phyloP scores from a whole-genome alignment of 495 filamentous ascomycete genomes.

The Penicillium mononematosum region DNA sequence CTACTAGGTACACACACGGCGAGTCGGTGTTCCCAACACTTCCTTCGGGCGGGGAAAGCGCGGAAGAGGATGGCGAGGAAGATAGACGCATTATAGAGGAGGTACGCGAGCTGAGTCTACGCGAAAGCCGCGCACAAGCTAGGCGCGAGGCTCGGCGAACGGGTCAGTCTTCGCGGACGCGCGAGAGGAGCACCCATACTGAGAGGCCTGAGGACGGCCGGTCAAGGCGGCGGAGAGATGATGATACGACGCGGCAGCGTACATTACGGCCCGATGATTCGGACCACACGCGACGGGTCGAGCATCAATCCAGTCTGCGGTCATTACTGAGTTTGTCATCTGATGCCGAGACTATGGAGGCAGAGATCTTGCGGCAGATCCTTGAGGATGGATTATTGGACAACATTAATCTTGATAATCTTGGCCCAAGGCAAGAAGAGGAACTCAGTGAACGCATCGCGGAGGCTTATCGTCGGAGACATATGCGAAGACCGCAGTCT shows the following conservation, averaged over 20 bases:
- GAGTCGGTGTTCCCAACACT: conserved; percentile 58
- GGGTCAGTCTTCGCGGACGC: conserved; percentile 23
- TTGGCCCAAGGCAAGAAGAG: conserved; percentile 74
- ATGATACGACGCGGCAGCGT: conserved; percentile 39
- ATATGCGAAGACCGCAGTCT: conserved; percentile 44
- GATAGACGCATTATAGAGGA: conserved; percentile 69
- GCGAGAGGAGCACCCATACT: conserved; percentile 24
- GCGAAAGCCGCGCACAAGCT: conserved; percentile 50
- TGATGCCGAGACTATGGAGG: conserved; percentile 78
- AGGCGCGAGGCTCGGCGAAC: conserved; percentile 35
- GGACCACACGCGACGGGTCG: conserved; percentile 55
- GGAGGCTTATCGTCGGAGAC: conserved; percentile 75
- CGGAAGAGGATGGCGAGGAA: conserved; percentile 52
- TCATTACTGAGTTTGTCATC: conserved; percentile 71
- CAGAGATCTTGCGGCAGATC: conserved; percentile 86
- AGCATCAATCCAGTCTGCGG: conserved; percentile 82
- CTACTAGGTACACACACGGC: conserved; percentile 68
- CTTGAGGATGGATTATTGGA: conserved; percentile 84
- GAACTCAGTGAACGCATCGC: conserved; percentile 86
- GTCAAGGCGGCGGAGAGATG: conserved; percentile 43
- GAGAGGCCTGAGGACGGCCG: conserved; percentile 40
- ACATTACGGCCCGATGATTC: conserved; percentile 18
- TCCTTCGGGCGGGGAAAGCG: conserved; percentile 19
- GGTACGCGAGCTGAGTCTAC: conserved; percentile 68
- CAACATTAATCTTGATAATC: conserved; percentile 78